Evolutionary conservation across 148 eudicot genomes (phyloP), one percentile per base, ranked within the genome.

Genomic region (Nepenthes gracilis): DNA sequence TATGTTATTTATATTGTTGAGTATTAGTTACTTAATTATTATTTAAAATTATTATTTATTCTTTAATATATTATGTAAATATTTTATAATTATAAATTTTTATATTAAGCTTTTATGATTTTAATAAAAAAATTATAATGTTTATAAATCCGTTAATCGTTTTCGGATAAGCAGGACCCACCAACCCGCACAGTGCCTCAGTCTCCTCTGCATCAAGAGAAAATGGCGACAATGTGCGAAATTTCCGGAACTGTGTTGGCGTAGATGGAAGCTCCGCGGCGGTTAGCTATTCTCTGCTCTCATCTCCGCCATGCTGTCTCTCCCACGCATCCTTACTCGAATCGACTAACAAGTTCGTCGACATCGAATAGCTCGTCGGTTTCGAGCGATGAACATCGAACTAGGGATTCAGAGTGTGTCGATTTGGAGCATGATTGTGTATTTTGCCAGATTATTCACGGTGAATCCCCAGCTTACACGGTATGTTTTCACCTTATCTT

Each of bases 401-500:
- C 11, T 35, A 55, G 60, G 70, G 67, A 55, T 62, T 66, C 62
- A 23, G 15, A 63, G 34, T 36, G 33, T 12, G 62, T 59, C 32
- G 69, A 64, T 62, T 61, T 34, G 0, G 60, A 55, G 1, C 13
- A 36, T 12, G 80, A 74, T 59, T 90, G 97, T 50, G 75, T 91
- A 37, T 90, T 91, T 72, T 87, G 97, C 58, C 74, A 66, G 64
- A 83, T 91, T 78, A 67, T 81, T 67, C 62, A 59, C 9, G 93
- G 97, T 35, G 74, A 85, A 23, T 76, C 97, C 6, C 87, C 92
- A 36, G 85, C 96, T 76, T 71, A 83, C n/a, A 87, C 87, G 96
- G 97, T 91, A 66, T 57, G 2, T 33, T 37, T 32, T 14, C n/a
- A 9, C 43, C 33, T 56, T 3, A 40, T 40, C 45, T 3, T 40